Evolutionary conservation across 805 yeast genomes (phyloP).

Genomic region (Candida nemodendra): DNA sequence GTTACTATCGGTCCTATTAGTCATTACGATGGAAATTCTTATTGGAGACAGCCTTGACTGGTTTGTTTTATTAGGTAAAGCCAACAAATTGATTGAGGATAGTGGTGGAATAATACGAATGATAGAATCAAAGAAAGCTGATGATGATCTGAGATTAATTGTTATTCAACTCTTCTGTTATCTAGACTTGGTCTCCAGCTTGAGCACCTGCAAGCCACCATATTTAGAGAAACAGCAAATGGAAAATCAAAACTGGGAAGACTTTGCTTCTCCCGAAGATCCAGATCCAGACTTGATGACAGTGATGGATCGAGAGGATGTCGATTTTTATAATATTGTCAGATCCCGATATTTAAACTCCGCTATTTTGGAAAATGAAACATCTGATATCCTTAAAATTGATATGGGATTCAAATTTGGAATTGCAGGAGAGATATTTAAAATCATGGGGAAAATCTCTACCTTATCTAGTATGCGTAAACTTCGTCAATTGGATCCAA

Average conservation of each 20-base stretch:
- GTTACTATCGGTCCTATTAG: conserved; percentile 22
- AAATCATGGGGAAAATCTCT: conserved; percentile 29
- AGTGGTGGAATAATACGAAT: conserved; percentile 27
- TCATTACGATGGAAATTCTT: conserved; percentile 28
- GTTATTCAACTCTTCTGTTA: conserved; percentile 31
- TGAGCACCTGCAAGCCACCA: conserved; percentile 30
- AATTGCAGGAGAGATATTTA: conserved; percentile 32
- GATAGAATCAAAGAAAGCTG: conserved; percentile 1
- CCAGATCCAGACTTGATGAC: conserved; percentile 3
- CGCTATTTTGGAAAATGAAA: conserved; percentile 13
- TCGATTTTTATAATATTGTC: conserved; percentile 10
- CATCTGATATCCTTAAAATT: conserved; percentile 24
- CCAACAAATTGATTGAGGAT: conserved; percentile 21
- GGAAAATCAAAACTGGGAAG: background rate
- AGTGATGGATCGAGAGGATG: conserved; percentile 6
- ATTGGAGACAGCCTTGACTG: conserved; percentile 30
- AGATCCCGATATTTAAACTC: conserved; percentile 9
- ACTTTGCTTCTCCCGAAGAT: conserved; percentile 8
- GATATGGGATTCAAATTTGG: conserved; percentile 32
- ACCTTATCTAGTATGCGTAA: conserved; percentile 27
- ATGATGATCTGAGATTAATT: conserved; percentile 20
- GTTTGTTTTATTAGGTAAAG: conserved; percentile 27
- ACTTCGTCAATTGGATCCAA: conserved; percentile 16
- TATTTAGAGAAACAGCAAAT: conserved; percentile 18
- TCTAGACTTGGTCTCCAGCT: conserved; percentile 29